A percentile compares a stretch with the other conserved stretches of the same genome.
phyloP scores from a whole-genome alignment of 495 filamentous ascomycete species.

The Lepraria neglecta region DNA sequence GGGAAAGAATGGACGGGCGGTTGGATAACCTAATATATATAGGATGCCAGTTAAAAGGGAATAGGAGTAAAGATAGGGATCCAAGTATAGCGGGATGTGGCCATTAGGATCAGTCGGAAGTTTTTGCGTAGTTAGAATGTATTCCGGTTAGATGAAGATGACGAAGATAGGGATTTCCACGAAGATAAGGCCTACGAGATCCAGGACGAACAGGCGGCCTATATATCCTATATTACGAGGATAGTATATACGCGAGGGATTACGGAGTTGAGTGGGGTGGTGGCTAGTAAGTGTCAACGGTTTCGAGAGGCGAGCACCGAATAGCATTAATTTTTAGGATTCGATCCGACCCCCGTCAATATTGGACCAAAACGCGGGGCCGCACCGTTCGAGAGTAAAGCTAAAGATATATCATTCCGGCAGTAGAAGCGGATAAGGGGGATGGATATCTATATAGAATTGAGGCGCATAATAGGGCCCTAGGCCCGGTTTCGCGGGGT shows the following conservation, averaged over 20 bases:
- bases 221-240: slow-evolving; percentile 21
- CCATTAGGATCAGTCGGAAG: slow-evolving; percentile 18
- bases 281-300: neutral
- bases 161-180: neutral
- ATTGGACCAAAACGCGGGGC: neutral
- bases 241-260: slow-evolving; percentile 24
- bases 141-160: neutral
- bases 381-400: neutral
- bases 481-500: neutral
- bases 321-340: slow-evolving; percentile 2
- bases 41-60: neutral
- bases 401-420: neutral
- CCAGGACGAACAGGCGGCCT: neutral
- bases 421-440: neutral
- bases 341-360: neutral
- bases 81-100: slow-evolving; percentile 14
- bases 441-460: neutral
- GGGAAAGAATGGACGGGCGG: neutral
- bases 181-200: neutral
- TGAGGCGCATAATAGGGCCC: neutral
- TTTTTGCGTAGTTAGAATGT: slow-evolving; percentile 7
- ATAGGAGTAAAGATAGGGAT: slow-evolving; percentile 3
- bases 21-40: neutral
- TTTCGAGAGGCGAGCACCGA: slow-evolving; percentile 1
- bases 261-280: slow-evolving; percentile 19